Evolutionary conservation across 805 yeast species (phyloP).

Genomic region (Kuraishia cidri): DNA sequence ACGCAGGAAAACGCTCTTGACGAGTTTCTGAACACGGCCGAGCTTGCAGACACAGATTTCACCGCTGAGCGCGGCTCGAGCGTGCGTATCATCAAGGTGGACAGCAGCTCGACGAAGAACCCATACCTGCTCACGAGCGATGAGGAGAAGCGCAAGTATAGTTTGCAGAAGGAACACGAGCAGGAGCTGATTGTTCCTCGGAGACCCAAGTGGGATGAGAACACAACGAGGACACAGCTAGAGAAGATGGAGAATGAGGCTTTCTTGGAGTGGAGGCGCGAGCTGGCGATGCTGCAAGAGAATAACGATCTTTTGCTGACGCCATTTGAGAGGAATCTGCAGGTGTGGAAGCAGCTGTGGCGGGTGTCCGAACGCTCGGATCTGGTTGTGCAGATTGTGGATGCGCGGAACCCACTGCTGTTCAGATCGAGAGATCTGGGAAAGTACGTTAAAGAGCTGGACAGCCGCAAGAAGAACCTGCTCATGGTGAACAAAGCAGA

Average conservation of each 20-base stretch:
- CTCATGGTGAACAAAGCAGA: constrained; percentile 92
- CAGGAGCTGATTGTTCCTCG: constrained; percentile 77
- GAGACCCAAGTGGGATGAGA: constrained; percentile 78
- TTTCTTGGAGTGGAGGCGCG: constrained; percentile 91
- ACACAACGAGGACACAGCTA: constrained; percentile 64
- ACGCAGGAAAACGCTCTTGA: constrained; percentile 92
- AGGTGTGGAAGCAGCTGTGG: constrained; percentile 98
- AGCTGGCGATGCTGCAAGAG: constrained; percentile 78
- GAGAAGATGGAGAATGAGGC: constrained; percentile 86
- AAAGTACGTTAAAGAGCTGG: constrained; percentile 68
- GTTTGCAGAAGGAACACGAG: constrained; percentile 60
- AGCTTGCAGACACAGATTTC: constrained; percentile 92
- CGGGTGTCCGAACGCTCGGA: constrained; percentile 94
- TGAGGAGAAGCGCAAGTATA: constrained; percentile 52
- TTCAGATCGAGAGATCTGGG: constrained; percentile 85
- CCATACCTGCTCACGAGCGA: constrained; percentile 58
- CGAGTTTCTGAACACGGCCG: constrained; percentile 92
- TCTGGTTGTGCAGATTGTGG: constrained; percentile 92
- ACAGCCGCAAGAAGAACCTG: constrained; percentile 69
- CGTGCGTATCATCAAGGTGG: constrained; percentile 77
- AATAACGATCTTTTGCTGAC: constrained; percentile 79
- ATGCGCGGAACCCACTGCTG: constrained; percentile 88
- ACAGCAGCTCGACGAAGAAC: constrained; percentile 29
- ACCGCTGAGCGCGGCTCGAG: constrained; percentile 82
- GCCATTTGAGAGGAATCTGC: constrained; percentile 94